phyloP scores from a whole-genome alignment of 2,329 filamentous ascomycete species.

The Metarhizium robertsii region DNA sequence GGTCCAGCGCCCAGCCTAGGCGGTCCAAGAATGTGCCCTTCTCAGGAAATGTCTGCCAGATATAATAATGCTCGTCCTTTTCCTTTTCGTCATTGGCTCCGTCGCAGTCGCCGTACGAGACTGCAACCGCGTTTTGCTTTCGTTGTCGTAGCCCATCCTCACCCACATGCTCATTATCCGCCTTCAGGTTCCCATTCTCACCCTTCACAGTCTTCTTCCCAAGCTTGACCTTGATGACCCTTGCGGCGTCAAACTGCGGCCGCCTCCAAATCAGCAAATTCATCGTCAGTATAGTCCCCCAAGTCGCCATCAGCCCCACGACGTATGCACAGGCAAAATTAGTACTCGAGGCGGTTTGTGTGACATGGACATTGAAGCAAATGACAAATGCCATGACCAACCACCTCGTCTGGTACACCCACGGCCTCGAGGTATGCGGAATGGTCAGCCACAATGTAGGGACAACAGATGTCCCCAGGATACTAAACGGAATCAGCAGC shows the following conservation, averaged over 20 bases:
- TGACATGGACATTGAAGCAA: conserved; percentile 33
- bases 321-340: conserved; percentile 43
- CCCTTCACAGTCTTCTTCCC: neutral
- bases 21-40: conserved; percentile 37
- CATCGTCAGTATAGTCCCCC: conserved; percentile 39
- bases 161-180: neutral
- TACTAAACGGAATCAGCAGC: conserved; percentile 41
- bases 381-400: conserved; percentile 34
- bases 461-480: conserved; percentile 38
- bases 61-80: conserved; percentile 33
- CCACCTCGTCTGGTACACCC: conserved; percentile 41
- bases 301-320: conserved; percentile 38
- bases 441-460: conserved; percentile 46
- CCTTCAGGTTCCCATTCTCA: conserved; percentile 1
- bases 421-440: conserved; percentile 40
- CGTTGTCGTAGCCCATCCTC: conserved; percentile 11
- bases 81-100: conserved; percentile 2
- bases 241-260: conserved; percentile 47
- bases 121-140: conserved; percentile 3
- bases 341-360: conserved; percentile 34
- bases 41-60: conserved; percentile 51
- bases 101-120: neutral
- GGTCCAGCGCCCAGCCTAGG: conserved; percentile 45
- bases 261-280: conserved; percentile 43
- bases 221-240: conserved; percentile 28